Base-by-base conservation (phyloP, 495 filamentous ascomycete species). In the Aspergillus coremiiformis region DNA sequence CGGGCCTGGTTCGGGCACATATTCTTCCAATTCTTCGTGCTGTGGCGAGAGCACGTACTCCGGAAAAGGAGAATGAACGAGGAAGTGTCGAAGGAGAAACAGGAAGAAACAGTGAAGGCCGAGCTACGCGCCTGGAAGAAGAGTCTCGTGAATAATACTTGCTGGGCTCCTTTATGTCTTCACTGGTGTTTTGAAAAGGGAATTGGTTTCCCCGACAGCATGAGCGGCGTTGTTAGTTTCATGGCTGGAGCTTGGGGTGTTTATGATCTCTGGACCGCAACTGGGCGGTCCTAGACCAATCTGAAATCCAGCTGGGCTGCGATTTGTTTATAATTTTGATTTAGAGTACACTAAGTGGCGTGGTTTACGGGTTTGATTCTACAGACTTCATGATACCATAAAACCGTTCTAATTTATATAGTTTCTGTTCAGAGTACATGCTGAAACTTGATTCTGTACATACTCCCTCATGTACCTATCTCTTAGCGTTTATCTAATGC, bases 181-280 rank as follows among this genome's bases (percentile, higher is more conserved):
- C 92, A 96, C 72, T 96, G 87, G 87, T 86, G 87, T 60, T 60
- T 83, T 15, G 84, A 88, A 66, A 71, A 81, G 50, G 89, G 89
- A 0, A 59, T 95, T 30, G 87, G 84, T 0, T 62, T 82, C 47
- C 71, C 90, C 24, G 87, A 82, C 12, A 78, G 66, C 47, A 65
- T 90, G 35, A 83, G 82, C 0, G 85, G 86, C 0, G 61, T 83
- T 17, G 72, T 86, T 49, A 82, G 84, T 64, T 77, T 95, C 54
- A 65, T 81, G 54, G 83, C 72, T 17, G 72, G 66, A 10, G 64
- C 63, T 47, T 74, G 73, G 73, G 63, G 60, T 10, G 50, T 72
- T 24, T 60, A 55, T 42, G 71, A 74, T 48, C 14, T 58, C 8
- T 74, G 73, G 71, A 58, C 52, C 9, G 65, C 58, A 12, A 73